Evolutionary conservation across 441 rosid species (phyloP), one percentile per base, ranked within the genome.

Genomic region (Omphalea diandra): DNA sequence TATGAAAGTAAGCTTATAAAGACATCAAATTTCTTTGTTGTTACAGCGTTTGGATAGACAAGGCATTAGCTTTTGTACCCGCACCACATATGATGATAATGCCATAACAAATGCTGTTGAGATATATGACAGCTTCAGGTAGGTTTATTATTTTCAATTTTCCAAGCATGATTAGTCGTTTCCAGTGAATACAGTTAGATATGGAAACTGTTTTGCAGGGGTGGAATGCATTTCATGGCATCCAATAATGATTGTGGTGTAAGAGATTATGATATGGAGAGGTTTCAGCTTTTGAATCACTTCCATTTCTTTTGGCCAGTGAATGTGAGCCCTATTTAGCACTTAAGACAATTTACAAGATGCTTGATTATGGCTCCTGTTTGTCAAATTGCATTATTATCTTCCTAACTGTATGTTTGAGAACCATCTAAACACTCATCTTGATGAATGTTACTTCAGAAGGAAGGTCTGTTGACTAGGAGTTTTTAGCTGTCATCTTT

Each of bases 101-200:
- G 94, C 97, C 31, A 90, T 92, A 72, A 90, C 93, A 32, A 94
- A 94, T 82, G 88, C 97, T 40, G 75, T 92, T 71, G 98, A 94
- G 80, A 92, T 94, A 71, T 94, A 89, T 76, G 88, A 70, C 55
- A 81, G 79, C 66, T 72, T 83, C 15, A 90, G 97, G 99, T 92
- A 73, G 20, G 46, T 15, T 66, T 55, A 54, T 69, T 31, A 64
- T 75, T 61, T 57, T 72, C 60, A 40, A 43, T 6, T 40, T 76
- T 46, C 31, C 52, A 33, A 56, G 32, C 7, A 3, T 62, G 27
- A 18, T 44, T 22, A 55, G 5, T 46, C 33, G 15, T 52, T 10
- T 20, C 18, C 5, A 7, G 49, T 4, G 14, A 33, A 20, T 11
- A 20, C 6, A 53, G 35, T 15, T 55, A 18, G 46, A 24, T 54